A percentile compares a stretch with the other conserved stretches of the same genome.
These are phyloP conservation scores for Aspergillus bertholletiae DNA, from an alignment of 495 filamentous ascomycete genomes.

Conservation along the genomic window DNA sequence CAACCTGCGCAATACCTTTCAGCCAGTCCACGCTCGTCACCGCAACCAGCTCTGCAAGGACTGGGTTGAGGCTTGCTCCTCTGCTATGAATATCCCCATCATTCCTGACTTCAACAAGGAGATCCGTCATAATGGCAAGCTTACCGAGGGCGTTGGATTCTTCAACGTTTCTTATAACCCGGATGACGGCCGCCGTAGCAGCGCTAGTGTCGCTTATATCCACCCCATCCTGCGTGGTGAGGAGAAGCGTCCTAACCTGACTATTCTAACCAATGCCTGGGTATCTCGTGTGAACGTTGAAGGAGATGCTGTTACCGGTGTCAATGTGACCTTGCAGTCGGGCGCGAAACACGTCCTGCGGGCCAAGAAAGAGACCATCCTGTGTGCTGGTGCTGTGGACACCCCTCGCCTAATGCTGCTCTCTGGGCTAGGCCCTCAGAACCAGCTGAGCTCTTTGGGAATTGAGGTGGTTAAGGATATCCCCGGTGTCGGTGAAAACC, in stretches of 20 bases:
- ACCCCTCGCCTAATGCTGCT: conserved; percentile 71
- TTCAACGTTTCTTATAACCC: conserved; percentile 83
- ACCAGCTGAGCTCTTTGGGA: conserved; percentile 58
- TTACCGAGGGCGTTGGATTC: conserved; percentile 74
- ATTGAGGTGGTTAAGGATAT: conserved; percentile 71
- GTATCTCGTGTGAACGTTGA: conserved; percentile 70
- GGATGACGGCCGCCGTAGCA: conserved; percentile 72
- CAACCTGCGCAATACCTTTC: conserved; percentile 72
- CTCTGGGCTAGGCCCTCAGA: conserved; percentile 69
- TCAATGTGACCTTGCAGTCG: conserved; percentile 63
- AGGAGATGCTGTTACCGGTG: conserved; percentile 58
- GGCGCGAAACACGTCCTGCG: conserved; percentile 56
- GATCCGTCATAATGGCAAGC: conserved; percentile 61
- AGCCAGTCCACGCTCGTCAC: conserved; percentile 72
- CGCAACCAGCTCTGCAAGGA: conserved; percentile 82
- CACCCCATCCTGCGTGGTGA: conserved; percentile 76
- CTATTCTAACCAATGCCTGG: conserved; percentile 75
- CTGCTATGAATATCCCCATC: conserved; percentile 68
- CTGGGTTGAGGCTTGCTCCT: conserved; percentile 72
- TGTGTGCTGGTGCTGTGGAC: conserved; percentile 76
- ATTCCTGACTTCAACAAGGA: conserved; percentile 78
- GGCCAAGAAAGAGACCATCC: conserved; percentile 67
- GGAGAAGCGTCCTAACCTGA: conserved; percentile 73
- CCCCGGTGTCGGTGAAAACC: conserved; percentile 75
- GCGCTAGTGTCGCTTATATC: conserved; percentile 81